These are phyloP conservation scores for Dendrostoma leiphaemia DNA, from an alignment of 2,329 filamentous ascomycete species.

Conservation along the genomic window DNA sequence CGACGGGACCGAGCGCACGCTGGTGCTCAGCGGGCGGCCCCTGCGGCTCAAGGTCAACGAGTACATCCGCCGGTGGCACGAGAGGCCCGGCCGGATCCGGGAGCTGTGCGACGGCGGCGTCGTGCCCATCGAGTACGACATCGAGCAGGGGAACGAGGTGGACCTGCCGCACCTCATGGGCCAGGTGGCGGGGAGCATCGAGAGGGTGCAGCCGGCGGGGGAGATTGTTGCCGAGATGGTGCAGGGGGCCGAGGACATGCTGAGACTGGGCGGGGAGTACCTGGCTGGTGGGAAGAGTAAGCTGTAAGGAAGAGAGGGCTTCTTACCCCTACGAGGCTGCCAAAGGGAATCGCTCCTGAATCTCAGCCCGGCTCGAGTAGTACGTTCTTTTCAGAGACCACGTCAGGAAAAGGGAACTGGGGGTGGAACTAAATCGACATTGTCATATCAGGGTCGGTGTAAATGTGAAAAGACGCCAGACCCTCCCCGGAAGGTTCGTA, in stretches of 20 bases:
- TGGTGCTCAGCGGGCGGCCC: slow-evolving; percentile 80
- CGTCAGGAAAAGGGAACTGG: too few species aligned
- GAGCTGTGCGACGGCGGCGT: slow-evolving; percentile 73
- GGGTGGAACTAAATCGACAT: too few species aligned
- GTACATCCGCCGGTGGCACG: slow-evolving; percentile 81
- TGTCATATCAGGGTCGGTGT: too few species aligned
- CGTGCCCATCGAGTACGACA: slow-evolving; percentile 78
- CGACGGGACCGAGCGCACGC: slow-evolving; percentile 76
- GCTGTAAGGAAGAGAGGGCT: background rate
- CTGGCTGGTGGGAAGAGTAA: slow-evolving; percentile 35
- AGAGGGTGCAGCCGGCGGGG: slow-evolving; percentile 74
- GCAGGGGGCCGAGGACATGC: slow-evolving; percentile 65
- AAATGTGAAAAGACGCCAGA: too few species aligned
- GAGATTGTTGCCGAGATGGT: slow-evolving; percentile 94
- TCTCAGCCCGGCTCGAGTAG: too few species aligned
- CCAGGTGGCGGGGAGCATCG: slow-evolving; percentile 79
- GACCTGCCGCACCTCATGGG: slow-evolving; percentile 92
- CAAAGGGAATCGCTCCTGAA: too few species aligned
- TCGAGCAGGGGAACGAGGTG: slow-evolving; percentile 78
- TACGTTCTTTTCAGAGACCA: too few species aligned
- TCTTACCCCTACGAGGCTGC: too few species aligned
- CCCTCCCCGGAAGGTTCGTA: too few species aligned
- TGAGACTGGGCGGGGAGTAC: slow-evolving; percentile 62
- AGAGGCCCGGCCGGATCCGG: slow-evolving; percentile 69
- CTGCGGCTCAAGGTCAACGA: slow-evolving; percentile 79